These are phyloP conservation scores for Phytophthora citrophthora DNA, from an alignment of 352 stramenopile species.

Conservation along the genomic window DNA sequence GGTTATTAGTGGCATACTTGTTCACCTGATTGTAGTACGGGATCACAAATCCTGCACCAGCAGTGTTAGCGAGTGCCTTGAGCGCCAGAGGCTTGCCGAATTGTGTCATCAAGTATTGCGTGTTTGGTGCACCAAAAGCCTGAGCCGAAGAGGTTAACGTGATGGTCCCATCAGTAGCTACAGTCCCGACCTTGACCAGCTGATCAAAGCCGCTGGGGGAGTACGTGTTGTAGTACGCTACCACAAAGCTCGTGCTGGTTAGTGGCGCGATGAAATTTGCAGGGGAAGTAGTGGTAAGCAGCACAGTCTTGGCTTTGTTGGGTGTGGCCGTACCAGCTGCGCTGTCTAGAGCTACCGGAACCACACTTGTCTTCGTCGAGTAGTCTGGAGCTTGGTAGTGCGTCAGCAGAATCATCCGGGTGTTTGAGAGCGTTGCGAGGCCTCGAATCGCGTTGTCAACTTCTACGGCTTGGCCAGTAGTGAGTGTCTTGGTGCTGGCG, in stretches of 20 bases:
- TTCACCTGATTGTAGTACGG: slow-evolving; percentile 44
- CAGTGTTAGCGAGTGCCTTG: slow-evolving; percentile 15
- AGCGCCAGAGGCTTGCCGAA: slow-evolving; percentile 50
- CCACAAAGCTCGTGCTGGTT: slow-evolving; percentile 43
- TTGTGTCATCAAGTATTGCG: slow-evolving; percentile 17
- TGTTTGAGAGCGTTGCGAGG: slow-evolving; percentile 65
- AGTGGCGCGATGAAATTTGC: slow-evolving; percentile 53
- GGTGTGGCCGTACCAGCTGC: slow-evolving; percentile 19
- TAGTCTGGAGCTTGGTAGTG: no score
- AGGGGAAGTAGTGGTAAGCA: slow-evolving; percentile 21
- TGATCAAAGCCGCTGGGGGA: slow-evolving; percentile 47
- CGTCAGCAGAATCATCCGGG: no score
- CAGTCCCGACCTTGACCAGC: slow-evolving; percentile 40
- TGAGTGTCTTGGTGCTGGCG: slow-evolving; percentile 41
- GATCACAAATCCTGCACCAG: slow-evolving; percentile 46
- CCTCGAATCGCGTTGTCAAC: slow-evolving; percentile 49
- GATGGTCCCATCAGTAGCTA: slow-evolving; percentile 42
- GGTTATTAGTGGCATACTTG: no score
- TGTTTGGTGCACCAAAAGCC: no score
- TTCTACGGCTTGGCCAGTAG: slow-evolving; percentile 7
- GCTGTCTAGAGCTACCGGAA: slow-evolving; percentile 38
- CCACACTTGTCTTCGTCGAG: slow-evolving; percentile 11
- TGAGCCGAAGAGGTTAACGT: slow-evolving; percentile 20
- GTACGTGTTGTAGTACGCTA: slow-evolving; percentile 51
- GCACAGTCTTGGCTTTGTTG: slow-evolving; percentile 26